Evolutionary conservation across 306 rosid species (phyloP).

Genomic region (Dryas octopetala): DNA sequence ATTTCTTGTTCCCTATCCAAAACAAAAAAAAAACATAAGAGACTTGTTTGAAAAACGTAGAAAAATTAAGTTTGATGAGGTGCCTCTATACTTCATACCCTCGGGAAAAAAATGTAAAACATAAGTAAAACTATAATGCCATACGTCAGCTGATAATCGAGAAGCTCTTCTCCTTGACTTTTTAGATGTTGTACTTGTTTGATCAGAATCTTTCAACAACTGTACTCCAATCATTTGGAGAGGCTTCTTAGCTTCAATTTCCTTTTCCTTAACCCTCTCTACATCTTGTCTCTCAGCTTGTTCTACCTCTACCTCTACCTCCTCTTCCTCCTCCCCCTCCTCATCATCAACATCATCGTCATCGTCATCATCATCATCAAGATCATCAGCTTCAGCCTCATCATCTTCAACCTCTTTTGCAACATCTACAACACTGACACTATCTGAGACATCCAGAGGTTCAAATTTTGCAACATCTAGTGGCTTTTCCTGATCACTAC

Average conservation of each 20-base stretch:
- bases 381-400: slow-evolving; percentile 52
- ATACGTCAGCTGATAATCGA: slow-evolving; percentile 57
- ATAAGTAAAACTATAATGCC: slow-evolving; percentile 18
- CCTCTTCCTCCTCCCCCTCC: slow-evolving; percentile 51
- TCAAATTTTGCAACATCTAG: slow-evolving; percentile 35
- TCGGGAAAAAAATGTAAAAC: background rate
- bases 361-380: slow-evolving; percentile 61
- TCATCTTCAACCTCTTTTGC: slow-evolving; percentile 74
- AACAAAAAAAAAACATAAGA: background rate
- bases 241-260: slow-evolving; percentile 73
- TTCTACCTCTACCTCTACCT: slow-evolving; percentile 61
- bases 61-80: background rate
- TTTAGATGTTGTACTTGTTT: slow-evolving; percentile 54
- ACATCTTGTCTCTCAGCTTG: slow-evolving; percentile 69
- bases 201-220: slow-evolving; percentile 78
- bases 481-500: slow-evolving; percentile 42
- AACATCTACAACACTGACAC: slow-evolving; percentile 51
- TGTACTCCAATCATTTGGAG: slow-evolving; percentile 98
- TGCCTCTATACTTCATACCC: background rate
- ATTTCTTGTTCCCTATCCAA: background rate
- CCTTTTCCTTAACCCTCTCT: slow-evolving; percentile 77
- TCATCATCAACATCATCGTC: slow-evolving; percentile 17
- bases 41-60: background rate
- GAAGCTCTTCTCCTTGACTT: slow-evolving; percentile 53
- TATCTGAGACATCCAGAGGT: slow-evolving; percentile 54